These are phyloP conservation scores for Dovyalis caffra DNA, from an alignment of 345 rosid genomes.

Conservation along the genomic window DNA sequence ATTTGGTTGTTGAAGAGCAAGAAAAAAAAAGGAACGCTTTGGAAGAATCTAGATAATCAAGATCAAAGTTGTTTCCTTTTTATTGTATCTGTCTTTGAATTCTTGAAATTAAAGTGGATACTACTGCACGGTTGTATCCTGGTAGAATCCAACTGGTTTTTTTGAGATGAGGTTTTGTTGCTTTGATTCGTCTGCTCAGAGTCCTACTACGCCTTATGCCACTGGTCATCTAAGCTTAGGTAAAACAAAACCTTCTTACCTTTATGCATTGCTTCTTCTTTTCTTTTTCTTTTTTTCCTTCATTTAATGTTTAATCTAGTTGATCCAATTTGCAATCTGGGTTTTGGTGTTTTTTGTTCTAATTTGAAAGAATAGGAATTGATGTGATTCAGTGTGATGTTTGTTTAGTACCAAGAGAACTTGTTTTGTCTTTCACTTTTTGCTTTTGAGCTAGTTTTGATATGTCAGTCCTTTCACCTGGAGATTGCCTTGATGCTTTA, in stretches of 20 bases:
- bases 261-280: background rate
- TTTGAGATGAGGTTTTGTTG: constrained; percentile 68
- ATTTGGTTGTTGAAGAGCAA: background rate
- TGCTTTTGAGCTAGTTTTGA: background rate
- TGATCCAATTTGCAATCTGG: background rate
- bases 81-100: background rate
- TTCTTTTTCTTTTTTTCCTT: background rate
- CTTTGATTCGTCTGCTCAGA: constrained; percentile 43
- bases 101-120: background rate
- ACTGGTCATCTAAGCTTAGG: constrained; percentile 63
- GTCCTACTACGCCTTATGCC: constrained; percentile 42
- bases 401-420: background rate
- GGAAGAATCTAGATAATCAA: background rate
- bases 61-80: background rate
- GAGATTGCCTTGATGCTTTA: background rate
- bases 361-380: background rate
- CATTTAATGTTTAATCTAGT: background rate
- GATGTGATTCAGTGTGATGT: background rate
- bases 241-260: constrained; percentile 6
- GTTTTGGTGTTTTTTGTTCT: constrained; percentile 6
- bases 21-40: background rate
- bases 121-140: background rate
- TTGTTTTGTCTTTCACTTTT: background rate
- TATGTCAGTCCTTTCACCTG: background rate
- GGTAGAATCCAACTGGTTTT: background rate